Percentiles rank a stretch among this genome's conserved stretches.
Conservation (phyloP, 2,329 filamentous ascomycete genomes). For the Hymenoscyphus fraxineus region DNA sequence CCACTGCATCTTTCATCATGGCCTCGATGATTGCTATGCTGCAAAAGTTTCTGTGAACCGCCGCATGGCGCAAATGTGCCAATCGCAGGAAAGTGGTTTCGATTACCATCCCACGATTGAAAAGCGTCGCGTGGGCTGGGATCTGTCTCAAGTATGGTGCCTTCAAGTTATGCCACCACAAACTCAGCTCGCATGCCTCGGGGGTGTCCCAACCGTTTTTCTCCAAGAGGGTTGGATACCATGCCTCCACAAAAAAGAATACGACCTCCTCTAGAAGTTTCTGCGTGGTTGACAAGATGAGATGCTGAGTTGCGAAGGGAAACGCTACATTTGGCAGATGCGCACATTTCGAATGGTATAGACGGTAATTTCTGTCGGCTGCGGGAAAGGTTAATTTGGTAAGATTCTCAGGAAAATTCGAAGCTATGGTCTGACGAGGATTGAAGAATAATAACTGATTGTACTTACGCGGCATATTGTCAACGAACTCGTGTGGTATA, state of each 20-base stretch:
- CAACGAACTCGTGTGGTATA: not conserved
- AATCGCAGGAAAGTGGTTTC: constrained; percentile 2
- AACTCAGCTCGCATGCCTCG: constrained; percentile 8
- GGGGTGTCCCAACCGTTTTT: constrained; percentile 2
- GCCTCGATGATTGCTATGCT: constrained; percentile 3
- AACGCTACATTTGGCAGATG: not conserved
- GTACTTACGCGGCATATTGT: not conserved
- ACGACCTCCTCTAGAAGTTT: constrained; percentile 8
- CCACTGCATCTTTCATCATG: constrained; percentile 11
- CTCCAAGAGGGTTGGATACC: constrained; percentile 6
- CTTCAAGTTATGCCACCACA: constrained; percentile 4
- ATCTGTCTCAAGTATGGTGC: not conserved
- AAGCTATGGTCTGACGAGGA: not conserved
- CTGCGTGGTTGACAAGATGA: constrained; percentile 3
- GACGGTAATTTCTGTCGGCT: not conserved
- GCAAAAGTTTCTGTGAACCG: constrained; percentile 6
- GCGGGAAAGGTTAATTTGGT: not conserved
- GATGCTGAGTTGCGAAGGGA: constrained; percentile 1
- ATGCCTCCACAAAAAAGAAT: constrained; percentile 7
- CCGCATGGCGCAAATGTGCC: constrained; percentile 8
- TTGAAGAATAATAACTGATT: not conserved
- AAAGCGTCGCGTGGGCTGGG: not conserved
- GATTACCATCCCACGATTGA: not conserved
- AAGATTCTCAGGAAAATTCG: not conserved
- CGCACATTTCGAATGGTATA: not conserved